Conservation (phyloP, 805 yeast genomes). For the Nakazawaea populi region DNA sequence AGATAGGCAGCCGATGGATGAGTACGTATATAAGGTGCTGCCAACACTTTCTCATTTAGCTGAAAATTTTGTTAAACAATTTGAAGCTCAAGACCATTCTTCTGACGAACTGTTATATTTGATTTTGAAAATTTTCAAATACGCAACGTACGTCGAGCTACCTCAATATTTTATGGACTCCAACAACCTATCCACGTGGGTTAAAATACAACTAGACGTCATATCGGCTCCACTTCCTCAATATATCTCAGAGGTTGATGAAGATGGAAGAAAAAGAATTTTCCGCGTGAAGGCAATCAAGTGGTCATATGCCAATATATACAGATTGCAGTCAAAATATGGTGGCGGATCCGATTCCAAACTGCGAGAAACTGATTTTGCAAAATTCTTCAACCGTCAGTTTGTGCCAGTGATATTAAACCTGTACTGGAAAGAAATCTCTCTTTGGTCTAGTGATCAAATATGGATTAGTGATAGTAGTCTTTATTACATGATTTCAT, state of each 20-base stretch:
- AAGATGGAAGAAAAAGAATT: constrained; percentile 37
- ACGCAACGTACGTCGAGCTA: constrained; percentile 64
- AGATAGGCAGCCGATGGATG: constrained; percentile 45
- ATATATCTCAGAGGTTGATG: constrained; percentile 36
- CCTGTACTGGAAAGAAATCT: constrained; percentile 55
- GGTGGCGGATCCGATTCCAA: constrained; percentile 32
- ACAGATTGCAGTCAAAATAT: constrained; percentile 61
- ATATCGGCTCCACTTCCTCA: constrained; percentile 49
- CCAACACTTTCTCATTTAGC: constrained; percentile 62
- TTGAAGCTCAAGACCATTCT: constrained; percentile 12
- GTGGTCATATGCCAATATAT: constrained; percentile 79
- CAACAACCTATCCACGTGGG: constrained; percentile 55
- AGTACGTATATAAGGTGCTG: constrained; percentile 49
- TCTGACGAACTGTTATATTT: constrained; percentile 65
- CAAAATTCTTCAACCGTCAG: constrained; percentile 39
- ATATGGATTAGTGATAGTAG: constrained; percentile 64
- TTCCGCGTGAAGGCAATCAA: constrained; percentile 67
- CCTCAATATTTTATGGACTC: constrained; percentile 52
- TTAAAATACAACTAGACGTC: constrained; percentile 59
- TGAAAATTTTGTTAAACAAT: constrained; percentile 24
- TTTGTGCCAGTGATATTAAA: constrained; percentile 68
- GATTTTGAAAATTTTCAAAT: constrained; percentile 72
- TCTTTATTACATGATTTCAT: constrained; percentile 57
- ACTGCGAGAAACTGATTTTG: constrained; percentile 6
- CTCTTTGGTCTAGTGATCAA: constrained; percentile 56